A percentile compares a stretch with the other conserved stretches of the same genome.
Conservation (phyloP, 371 early-diverging fungal species). For the Rhizomucor miehei region DNA sequence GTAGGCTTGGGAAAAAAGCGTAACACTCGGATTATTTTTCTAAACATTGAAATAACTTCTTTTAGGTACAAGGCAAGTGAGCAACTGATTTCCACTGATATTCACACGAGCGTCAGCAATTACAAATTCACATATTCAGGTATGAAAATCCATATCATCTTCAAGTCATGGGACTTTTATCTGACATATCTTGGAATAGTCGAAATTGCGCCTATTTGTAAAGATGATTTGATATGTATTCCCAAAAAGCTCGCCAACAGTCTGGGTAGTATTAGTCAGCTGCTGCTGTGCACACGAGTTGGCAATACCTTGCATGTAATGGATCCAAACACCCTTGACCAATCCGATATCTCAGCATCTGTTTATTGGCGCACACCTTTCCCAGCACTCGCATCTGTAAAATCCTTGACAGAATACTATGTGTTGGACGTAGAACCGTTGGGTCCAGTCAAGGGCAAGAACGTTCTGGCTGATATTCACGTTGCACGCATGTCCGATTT, state of each 20-base stretch:
- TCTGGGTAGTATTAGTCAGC: conserved; percentile 82
- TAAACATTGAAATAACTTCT: background rate
- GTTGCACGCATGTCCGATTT: conserved; percentile 79
- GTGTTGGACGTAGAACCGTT: conserved; percentile 91
- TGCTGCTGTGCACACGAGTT: conserved; percentile 83
- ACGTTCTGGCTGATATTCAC: conserved; percentile 75
- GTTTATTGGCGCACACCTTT: conserved; percentile 88
- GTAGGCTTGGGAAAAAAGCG: conserved; percentile 24
- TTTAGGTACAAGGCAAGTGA: conserved; percentile 83
- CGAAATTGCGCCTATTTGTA: conserved; percentile 97
- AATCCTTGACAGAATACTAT: conserved; percentile 86
- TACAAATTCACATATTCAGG: conserved; percentile 89
- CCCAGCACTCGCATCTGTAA: conserved; percentile 66
- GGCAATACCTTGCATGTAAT: conserved; percentile 82
- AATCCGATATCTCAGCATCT: conserved; percentile 71
- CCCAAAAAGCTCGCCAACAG: conserved; percentile 81
- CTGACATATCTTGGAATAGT: no score
- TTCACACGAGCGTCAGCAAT: conserved; percentile 89
- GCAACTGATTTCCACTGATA: conserved; percentile 97
- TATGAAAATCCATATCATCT: background rate
- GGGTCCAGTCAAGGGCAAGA: conserved; percentile 73
- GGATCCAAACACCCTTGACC: conserved; percentile 80
- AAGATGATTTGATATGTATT: conserved; percentile 95
- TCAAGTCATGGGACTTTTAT: no score
- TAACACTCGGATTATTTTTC: no score